These are phyloP conservation scores for Macadamia integrifolia DNA, from an alignment of 164 flowering plant species.

Conservation along the genomic window DNA sequence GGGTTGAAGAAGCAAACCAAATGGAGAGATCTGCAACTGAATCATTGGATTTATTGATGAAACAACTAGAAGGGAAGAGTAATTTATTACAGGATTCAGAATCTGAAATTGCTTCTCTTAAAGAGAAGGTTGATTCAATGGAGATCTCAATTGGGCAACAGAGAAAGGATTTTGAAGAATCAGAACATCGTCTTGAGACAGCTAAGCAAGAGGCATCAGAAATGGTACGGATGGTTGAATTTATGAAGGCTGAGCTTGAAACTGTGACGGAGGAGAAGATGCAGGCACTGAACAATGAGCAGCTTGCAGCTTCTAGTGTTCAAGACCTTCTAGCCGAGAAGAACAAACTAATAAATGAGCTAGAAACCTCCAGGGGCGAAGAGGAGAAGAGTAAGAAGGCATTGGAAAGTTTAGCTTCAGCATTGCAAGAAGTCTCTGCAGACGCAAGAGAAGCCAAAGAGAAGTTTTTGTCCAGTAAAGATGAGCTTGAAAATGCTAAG, in stretches of 20 bases:
- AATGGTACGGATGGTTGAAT: slow-evolving; percentile 42
- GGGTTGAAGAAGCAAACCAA: slow-evolving; percentile 42
- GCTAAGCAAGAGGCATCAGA: slow-evolving; percentile 51
- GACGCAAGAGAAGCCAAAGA: slow-evolving; percentile 88
- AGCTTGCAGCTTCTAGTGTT: slow-evolving; percentile 62
- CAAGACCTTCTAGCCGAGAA: slow-evolving; percentile 73
- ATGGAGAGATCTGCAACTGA: slow-evolving; percentile 69
- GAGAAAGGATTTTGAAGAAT: slow-evolving; percentile 55
- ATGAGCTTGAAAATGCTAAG: slow-evolving; percentile 53
- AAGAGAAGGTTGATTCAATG: slow-evolving; percentile 50
- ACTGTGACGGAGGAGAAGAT: slow-evolving; percentile 56
- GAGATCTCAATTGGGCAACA: slow-evolving; percentile 64
- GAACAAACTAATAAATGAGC: slow-evolving; percentile 57
- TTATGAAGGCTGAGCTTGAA: slow-evolving; percentile 56
- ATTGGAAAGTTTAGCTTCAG: slow-evolving; percentile 88
- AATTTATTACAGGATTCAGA: slow-evolving; percentile 62
- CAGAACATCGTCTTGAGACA: slow-evolving; percentile 25
- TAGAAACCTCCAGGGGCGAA: slow-evolving; percentile 61
- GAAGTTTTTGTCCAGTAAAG: slow-evolving; percentile 46
- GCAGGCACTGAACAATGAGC: slow-evolving; percentile 68
- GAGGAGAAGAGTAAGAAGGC: slow-evolving; percentile 91
- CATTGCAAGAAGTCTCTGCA: slow-evolving; percentile 79
- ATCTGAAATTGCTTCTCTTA: slow-evolving; percentile 57
- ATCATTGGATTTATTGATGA: slow-evolving; percentile 57
- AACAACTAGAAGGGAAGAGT: slow-evolving; percentile 64